A percentile compares a stretch with the other conserved stretches of the same genome.
These are phyloP conservation scores for Penicillium argentinense DNA, from an alignment of 495 filamentous ascomycete genomes.

Conservation along the genomic window DNA sequence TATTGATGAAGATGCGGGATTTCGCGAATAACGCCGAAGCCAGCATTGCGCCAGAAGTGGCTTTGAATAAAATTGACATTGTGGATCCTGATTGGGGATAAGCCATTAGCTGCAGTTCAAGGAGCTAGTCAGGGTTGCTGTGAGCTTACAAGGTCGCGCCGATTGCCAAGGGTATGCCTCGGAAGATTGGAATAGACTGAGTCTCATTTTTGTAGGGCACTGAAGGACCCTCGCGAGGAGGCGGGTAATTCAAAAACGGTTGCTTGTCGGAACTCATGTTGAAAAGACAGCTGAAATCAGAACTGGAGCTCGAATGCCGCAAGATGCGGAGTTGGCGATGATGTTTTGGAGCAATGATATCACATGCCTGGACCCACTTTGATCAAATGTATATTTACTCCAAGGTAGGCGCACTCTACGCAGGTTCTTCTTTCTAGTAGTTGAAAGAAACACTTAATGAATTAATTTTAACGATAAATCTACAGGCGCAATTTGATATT, in stretches of 20 bases:
- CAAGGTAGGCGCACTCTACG: too few relatives aligned
- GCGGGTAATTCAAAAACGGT: slow-evolving; percentile 45
- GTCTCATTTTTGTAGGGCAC: slow-evolving; percentile 50
- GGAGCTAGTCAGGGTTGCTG: too few relatives aligned
- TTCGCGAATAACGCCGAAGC: slow-evolving; percentile 61
- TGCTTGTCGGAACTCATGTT: slow-evolving; percentile 23
- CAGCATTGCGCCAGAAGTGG: slow-evolving; percentile 73
- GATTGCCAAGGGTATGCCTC: slow-evolving; percentile 49
- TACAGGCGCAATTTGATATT: slow-evolving; percentile 72
- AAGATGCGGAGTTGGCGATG: slow-evolving; percentile 3
- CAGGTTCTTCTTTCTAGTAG: not conserved
- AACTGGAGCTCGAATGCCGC: not conserved
- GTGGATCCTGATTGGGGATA: slow-evolving; percentile 45
- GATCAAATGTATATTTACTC: not conserved
- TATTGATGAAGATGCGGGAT: slow-evolving; percentile 58
- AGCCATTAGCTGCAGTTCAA: slow-evolving; percentile 1
- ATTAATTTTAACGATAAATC: slow-evolving; percentile 10
- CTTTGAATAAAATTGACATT: slow-evolving; percentile 54
- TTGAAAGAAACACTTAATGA: not conserved
- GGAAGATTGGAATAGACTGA: slow-evolving; percentile 53
- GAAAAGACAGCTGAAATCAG: slow-evolving; percentile 1
- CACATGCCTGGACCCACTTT: slow-evolving; percentile 17
- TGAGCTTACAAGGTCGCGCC: slow-evolving; percentile 49
- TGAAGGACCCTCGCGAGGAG: slow-evolving; percentile 40
- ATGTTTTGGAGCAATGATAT: slow-evolving; percentile 6